A percentile compares a stretch with the other conserved stretches of the same genome.
Evolutionary conservation across 768 basidiomycete species (phyloP).

Genomic region (Lactifluus rugatus): DNA sequence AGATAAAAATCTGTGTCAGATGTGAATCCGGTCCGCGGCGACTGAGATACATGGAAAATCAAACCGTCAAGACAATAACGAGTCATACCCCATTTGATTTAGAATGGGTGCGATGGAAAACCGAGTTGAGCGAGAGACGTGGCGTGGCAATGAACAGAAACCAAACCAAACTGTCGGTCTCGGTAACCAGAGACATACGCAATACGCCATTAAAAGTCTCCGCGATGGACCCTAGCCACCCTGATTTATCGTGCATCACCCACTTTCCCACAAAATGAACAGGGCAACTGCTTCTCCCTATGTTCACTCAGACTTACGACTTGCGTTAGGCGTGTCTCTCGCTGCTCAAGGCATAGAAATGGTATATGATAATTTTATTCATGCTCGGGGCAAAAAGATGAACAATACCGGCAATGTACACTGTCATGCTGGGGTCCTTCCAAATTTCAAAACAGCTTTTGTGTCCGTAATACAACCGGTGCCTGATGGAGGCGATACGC

Average conservation of each 20-base stretch:
- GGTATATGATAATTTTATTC: too few species aligned
- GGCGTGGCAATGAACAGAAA: background rate
- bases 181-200: slow-evolving; percentile 2
- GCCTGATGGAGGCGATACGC: slow-evolving; percentile 2
- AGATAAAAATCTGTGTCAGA: slow-evolving; percentile 2
- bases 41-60: slow-evolving; percentile 2
- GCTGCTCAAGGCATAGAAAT: too few species aligned
- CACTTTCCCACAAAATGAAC: background rate
- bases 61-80: slow-evolving; percentile 14
- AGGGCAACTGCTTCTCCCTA: too few species aligned
- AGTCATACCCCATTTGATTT: slow-evolving; percentile 13
- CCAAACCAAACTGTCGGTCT: slow-evolving; percentile 6
- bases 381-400: background rate
- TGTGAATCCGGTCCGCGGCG: slow-evolving; percentile 14
- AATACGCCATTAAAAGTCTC: background rate
- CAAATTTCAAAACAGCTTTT: background rate
- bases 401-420: too few species aligned
- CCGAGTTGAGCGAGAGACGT: background rate
- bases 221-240: slow-evolving; percentile 3
- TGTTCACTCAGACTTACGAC: too few species aligned
- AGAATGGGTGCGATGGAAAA: slow-evolving; percentile 1
- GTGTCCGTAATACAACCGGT: background rate
- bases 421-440: background rate
- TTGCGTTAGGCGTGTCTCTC: too few species aligned
- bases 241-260: background rate